A percentile compares a stretch with the other conserved stretches of the same genome.
Evolutionary conservation across 2,329 filamentous ascomycete genomes (phyloP).

Genomic region (Pyrenophora seminiperda): DNA sequence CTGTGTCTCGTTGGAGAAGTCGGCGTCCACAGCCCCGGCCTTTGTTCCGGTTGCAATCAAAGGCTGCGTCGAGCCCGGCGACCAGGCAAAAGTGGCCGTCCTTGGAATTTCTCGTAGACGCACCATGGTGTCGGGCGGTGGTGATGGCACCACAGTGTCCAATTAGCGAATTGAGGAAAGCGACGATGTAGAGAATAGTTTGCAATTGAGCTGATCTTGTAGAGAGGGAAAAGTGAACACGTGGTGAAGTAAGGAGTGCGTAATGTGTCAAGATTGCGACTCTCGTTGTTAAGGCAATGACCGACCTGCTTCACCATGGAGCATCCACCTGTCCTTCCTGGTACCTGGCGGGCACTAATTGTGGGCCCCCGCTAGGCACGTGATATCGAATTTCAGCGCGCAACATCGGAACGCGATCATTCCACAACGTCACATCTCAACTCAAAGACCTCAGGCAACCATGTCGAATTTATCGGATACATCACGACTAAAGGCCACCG

Average conservation of each 20-base stretch:
- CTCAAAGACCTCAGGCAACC: slow-evolving; percentile 5
- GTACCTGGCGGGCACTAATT: slow-evolving; percentile 19
- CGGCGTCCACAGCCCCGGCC: slow-evolving; percentile 91
- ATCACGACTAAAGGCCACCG: slow-evolving; percentile 83
- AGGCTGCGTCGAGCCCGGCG: slow-evolving; percentile 76
- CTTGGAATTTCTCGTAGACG: slow-evolving; percentile 94
- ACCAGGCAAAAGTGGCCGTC: slow-evolving; percentile 98
- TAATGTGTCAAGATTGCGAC: slow-evolving; percentile 26
- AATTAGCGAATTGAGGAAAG: slow-evolving; percentile 24
- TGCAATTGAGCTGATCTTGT: slow-evolving; percentile 14
- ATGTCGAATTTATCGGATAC: slow-evolving; percentile 73
- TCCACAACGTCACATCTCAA: neutral
- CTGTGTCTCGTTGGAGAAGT: slow-evolving; percentile 97
- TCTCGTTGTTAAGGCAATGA: slow-evolving; percentile 29
- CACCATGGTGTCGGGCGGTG: slow-evolving; percentile 70
- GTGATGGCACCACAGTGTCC: slow-evolving; percentile 40
- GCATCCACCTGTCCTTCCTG: slow-evolving; percentile 46
- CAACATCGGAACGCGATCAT: slow-evolving; percentile 5
- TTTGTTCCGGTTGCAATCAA: slow-evolving; percentile 91
- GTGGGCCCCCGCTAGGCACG: slow-evolving; percentile 25
- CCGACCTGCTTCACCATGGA: slow-evolving; percentile 34
- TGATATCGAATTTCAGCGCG: slow-evolving; percentile 32
- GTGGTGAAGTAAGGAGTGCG: slow-evolving; percentile 25
- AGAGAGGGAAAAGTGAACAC: slow-evolving; percentile 18
- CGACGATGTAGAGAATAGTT: slow-evolving; percentile 27